These are phyloP conservation scores for Phytophthora syringae DNA, from an alignment of 352 stramenopile genomes.

Conservation along the genomic window DNA sequence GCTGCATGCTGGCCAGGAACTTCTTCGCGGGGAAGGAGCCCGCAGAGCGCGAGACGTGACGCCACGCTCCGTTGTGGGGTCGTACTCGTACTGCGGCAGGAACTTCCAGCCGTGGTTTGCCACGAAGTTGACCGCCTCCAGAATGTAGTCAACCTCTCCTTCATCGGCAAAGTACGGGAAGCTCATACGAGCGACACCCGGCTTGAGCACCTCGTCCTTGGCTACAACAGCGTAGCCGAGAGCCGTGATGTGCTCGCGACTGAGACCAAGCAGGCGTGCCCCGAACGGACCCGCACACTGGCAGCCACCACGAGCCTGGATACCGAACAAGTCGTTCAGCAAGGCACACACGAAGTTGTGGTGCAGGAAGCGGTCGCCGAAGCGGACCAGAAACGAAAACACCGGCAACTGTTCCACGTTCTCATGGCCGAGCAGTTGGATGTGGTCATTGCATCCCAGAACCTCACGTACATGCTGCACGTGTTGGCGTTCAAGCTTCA, in stretches of 20 bases:
- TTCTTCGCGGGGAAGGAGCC: constrained; percentile 31
- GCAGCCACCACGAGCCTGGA: constrained; percentile 76
- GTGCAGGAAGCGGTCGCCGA: constrained; percentile 92
- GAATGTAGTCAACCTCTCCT: constrained; percentile 93
- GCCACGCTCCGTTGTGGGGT: constrained; percentile 94
- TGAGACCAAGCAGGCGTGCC: constrained; percentile 92
- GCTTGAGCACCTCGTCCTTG: constrained; percentile 93
- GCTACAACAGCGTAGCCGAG: constrained; percentile 90
- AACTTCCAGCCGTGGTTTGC: constrained; percentile 93
- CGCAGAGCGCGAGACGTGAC: constrained; percentile 44
- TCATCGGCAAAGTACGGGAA: constrained; percentile 88
- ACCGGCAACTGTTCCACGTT: constrained; percentile 84
- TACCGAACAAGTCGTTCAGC: constrained; percentile 98
- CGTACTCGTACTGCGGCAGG: constrained; percentile 94
- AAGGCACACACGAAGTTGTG: constrained; percentile 98
- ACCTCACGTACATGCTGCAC: constrained; percentile 43
- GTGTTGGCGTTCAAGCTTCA: constrained; percentile 53
- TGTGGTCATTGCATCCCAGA: constrained; percentile 56
- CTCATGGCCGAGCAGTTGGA: constrained; percentile 89
- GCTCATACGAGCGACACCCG: constrained; percentile 94
- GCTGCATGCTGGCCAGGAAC: constrained; percentile 16
- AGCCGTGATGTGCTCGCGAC: constrained; percentile 56
- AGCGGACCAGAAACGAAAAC: constrained; percentile 95
- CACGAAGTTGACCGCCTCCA: constrained; percentile 94
- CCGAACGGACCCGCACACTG: constrained; percentile 94